phyloP scores from a whole-genome alignment of 768 basidiomycete species.

The Pulveroboletus sp. region DNA sequence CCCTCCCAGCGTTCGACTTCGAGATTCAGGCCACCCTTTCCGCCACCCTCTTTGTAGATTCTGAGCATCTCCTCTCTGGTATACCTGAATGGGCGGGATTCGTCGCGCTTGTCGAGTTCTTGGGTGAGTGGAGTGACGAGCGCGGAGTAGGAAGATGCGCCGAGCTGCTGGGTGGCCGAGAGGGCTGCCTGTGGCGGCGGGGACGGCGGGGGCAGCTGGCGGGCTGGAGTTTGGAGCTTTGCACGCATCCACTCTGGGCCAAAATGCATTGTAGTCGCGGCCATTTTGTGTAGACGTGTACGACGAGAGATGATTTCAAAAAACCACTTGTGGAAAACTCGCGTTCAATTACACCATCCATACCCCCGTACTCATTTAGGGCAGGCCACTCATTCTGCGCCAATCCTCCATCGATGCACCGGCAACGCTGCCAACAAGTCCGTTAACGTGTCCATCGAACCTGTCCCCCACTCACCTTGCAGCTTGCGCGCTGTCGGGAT shows the following conservation, averaged over 20 bases:
- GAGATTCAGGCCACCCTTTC: conserved; percentile 68
- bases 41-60: conserved; percentile 78
- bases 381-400: conserved; percentile 33
- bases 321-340: conserved; percentile 25
- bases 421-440: conserved; percentile 51
- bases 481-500: conserved; percentile 80
- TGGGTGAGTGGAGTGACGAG: conserved; percentile 44
- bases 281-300: conserved; percentile 36
- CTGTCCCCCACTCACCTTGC: conserved; percentile 58
- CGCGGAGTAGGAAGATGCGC: conserved; percentile 72
- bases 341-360: conserved; percentile 17
- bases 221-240: conserved; percentile 57
- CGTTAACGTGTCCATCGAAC: conserved; percentile 2
- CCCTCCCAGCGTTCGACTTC: conserved; percentile 91
- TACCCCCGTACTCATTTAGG: conserved; percentile 25
- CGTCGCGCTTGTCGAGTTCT: conserved; percentile 54
- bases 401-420: conserved; percentile 67
- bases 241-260: conserved; percentile 92
- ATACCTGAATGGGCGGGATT: conserved; percentile 78
- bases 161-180: conserved; percentile 44
- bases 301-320: conserved; percentile 17
- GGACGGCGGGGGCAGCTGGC: conserved; percentile 53
- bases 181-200: conserved; percentile 48
- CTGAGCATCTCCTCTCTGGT: conserved; percentile 80
- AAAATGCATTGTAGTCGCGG: conserved; percentile 77